phyloP scores from a whole-genome alignment of 108 stramenopile genomes.

The Fragilariopsis cylindrus region DNA sequence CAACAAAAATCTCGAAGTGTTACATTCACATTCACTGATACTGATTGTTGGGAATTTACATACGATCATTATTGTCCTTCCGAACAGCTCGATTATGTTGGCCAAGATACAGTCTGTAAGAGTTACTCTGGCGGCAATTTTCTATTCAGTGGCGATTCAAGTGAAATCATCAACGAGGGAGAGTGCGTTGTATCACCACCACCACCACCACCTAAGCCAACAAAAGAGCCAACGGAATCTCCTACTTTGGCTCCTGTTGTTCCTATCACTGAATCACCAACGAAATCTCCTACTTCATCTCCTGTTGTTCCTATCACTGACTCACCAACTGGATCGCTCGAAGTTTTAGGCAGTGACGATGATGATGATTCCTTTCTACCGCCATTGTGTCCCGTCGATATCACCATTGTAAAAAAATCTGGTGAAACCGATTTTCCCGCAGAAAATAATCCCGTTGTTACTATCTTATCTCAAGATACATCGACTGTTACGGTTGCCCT shows the following conservation, averaged over 20 bases:
- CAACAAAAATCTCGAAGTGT: neutral
- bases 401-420: neutral
- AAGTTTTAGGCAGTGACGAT: no score
- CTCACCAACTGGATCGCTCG: no score
- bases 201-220: neutral
- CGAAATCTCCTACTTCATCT: neutral
- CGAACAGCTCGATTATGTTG: neutral
- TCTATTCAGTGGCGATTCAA: neutral
- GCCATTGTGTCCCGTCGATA: neutral
- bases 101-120: neutral
- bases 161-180: neutral
- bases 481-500: neutral
- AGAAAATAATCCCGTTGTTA: neutral
- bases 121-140: neutral
- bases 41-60: conserved; percentile 6
- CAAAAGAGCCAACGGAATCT: neutral
- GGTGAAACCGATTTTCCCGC: neutral
- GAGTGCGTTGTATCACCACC: neutral
- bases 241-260: neutral
- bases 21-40: neutral
- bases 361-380: no score
- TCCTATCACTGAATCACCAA: neutral
- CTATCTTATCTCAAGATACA: neutral
- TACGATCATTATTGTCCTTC: conserved; percentile 5
- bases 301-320: neutral